These are phyloP conservation scores for Coemansia sp. DNA, from an alignment of 192 early-diverging fungal genomes.

Conservation along the genomic window DNA sequence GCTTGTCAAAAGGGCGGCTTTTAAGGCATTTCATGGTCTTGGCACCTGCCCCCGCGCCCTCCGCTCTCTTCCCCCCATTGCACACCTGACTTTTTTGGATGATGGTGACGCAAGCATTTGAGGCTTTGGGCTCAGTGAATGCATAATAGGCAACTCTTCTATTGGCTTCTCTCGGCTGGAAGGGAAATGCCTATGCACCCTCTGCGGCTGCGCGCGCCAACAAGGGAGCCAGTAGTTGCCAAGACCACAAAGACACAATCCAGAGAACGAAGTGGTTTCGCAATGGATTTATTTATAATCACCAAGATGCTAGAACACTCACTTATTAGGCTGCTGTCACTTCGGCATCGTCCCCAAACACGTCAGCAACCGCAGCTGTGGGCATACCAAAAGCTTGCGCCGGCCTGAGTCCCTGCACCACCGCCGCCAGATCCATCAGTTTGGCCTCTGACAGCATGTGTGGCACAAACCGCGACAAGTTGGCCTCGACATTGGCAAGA, in stretches of 20 bases:
- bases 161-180: neutral
- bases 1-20: no score
- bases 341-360: neutral
- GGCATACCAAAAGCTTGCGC: neutral
- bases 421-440: slow-evolving; percentile 13
- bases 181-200: neutral
- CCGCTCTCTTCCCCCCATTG: neutral
- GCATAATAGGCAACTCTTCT: neutral
- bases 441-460: slow-evolving; percentile 29
- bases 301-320: neutral
- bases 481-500: slow-evolving; percentile 30
- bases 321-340: neutral
- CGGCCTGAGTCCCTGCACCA: neutral
- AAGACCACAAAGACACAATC: neutral
- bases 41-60: neutral
- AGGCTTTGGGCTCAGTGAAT: neutral
- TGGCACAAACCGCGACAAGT: slow-evolving; percentile 40
- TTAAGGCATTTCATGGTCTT: neutral
- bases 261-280: neutral
- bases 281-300: neutral
- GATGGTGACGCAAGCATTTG: neutral
- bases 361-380: neutral
- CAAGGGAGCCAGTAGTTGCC: neutral
- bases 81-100: neutral
- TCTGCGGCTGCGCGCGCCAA: neutral